Percentiles rank a stretch among this genome's conserved stretches.
Evolutionary conservation across 805 yeast genomes (phyloP).

Genomic region (Osmozyma mogii): DNA sequence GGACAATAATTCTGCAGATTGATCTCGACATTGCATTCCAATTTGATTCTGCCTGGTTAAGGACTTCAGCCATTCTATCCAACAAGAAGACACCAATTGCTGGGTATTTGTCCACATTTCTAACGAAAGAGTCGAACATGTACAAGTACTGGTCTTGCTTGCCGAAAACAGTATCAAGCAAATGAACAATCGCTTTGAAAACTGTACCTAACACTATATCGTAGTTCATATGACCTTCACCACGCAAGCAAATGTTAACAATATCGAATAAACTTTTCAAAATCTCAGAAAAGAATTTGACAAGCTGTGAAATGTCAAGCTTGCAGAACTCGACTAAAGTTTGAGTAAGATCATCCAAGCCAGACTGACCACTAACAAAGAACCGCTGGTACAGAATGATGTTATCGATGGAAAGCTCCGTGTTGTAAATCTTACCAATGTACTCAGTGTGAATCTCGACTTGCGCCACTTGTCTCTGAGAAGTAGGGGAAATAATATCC

Average conservation of each 20-base stretch:
- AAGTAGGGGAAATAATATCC: conserved; percentile 34
- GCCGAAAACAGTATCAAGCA: conserved; percentile 56
- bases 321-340: conserved; percentile 44
- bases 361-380: conserved; percentile 34
- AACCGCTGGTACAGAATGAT: conserved; percentile 46
- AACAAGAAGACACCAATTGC: conserved; percentile 45
- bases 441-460: conserved; percentile 54
- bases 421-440: conserved; percentile 60
- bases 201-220: conserved; percentile 26
- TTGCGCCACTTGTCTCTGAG: conserved; percentile 33
- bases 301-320: conserved; percentile 44
- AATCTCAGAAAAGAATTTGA: conserved; percentile 58
- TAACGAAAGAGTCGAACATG: conserved; percentile 44
- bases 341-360: conserved; percentile 37
- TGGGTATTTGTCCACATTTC: conserved; percentile 32
- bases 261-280: conserved; percentile 29
- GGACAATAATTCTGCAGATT: conserved; percentile 49
- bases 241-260: conserved; percentile 20
- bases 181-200: conserved; percentile 52
- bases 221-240: conserved; percentile 15
- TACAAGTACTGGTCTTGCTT: conserved; percentile 57
- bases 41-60: conserved; percentile 40
- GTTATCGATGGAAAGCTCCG: conserved; percentile 46
- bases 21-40: conserved; percentile 63
- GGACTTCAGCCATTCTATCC: conserved; percentile 37